Evolutionary conservation across 352 stramenopile genomes (phyloP), one percentile per base, ranked within the genome.

Genomic region (Globisporangium spiculum): DNA sequence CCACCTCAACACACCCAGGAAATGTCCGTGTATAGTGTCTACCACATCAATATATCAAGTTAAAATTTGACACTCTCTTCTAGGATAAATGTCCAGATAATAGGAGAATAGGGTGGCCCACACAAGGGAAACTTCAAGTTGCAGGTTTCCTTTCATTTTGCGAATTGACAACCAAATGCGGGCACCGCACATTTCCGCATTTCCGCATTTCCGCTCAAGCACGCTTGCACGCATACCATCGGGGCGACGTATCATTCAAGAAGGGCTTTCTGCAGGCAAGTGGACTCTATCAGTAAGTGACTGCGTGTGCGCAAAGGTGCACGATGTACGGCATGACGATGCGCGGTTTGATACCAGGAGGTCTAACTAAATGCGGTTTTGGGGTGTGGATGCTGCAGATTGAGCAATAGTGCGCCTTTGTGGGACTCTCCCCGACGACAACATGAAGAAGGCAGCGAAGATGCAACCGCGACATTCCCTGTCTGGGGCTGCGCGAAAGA

Each of bases 41-140:
- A 24, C 53, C 53, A 59, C 53, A 38, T 26, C 12, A 59, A 24
- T 8, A 36, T 9, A 36, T 9, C 6, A 36, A 36, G 32, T 36
- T 36, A 36, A 36, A 9, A 9, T 36, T 36, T 36, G 32, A 36
- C 32, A 36, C 32, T 36, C 7, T 36, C 7, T 36, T 36, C 7
- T 36, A 36, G 32, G 32, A 9, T 36, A 36, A 36, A 36, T 32
- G 4, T 36, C 32, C 32, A 36, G 32, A 36, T 10, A 10, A 36
- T 1, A 36, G 4, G 4, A 14, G 12, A 38, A 3, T 22, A 24
- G n/a, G 26, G 53, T 59, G 53, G 53, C 1, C 53, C 53, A 59
- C 53, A 6, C 10, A 14, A 59, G 1, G 24, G 26, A 24, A 59
- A 59, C 53, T 59, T 59, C 53, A 59, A 59, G 24, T 59, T 59